Evolutionary conservation across 306 rosid genomes (phyloP).

Genomic region (Inga laurina): DNA sequence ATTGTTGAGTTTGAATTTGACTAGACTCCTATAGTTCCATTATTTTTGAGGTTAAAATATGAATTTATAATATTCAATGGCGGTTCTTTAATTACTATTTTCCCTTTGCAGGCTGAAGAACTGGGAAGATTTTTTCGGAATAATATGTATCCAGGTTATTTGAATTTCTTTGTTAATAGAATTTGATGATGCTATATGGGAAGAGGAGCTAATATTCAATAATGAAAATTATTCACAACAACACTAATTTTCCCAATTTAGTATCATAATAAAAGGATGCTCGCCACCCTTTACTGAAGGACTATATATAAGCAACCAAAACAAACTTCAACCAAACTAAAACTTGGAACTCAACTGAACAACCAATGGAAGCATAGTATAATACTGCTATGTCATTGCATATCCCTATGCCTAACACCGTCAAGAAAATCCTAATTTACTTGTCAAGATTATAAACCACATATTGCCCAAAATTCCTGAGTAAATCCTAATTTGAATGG

Average conservation of each 20-base stretch:
- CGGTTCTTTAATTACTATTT: slow-evolving; percentile 22
- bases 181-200: not conserved
- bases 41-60: slow-evolving; percentile 24
- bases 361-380: not conserved
- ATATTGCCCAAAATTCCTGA: too few relatives aligned
- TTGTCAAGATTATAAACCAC: too few relatives aligned
- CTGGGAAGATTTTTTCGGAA: slow-evolving; percentile 96
- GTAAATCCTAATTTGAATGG: not conserved
- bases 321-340: not conserved
- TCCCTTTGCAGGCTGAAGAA: slow-evolving; percentile 86
- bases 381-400: not conserved
- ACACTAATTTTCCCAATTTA: not conserved
- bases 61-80: slow-evolving; percentile 21
- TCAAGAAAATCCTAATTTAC: too few relatives aligned
- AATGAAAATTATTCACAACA: not conserved
- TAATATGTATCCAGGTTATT: slow-evolving; percentile 94
- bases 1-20: slow-evolving; percentile 21
- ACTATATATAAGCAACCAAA: not conserved
- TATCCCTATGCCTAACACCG: not conserved
- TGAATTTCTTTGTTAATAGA: slow-evolving; percentile 22
- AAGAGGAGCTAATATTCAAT: not conserved
- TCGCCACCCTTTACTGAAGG: not conserved
- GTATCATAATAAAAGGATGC: not conserved
- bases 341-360: not conserved
- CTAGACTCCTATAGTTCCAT: not conserved